phyloP scores from a whole-genome alignment of 2,329 filamentous ascomycete genomes.

The Colletotrichum zoysiae region DNA sequence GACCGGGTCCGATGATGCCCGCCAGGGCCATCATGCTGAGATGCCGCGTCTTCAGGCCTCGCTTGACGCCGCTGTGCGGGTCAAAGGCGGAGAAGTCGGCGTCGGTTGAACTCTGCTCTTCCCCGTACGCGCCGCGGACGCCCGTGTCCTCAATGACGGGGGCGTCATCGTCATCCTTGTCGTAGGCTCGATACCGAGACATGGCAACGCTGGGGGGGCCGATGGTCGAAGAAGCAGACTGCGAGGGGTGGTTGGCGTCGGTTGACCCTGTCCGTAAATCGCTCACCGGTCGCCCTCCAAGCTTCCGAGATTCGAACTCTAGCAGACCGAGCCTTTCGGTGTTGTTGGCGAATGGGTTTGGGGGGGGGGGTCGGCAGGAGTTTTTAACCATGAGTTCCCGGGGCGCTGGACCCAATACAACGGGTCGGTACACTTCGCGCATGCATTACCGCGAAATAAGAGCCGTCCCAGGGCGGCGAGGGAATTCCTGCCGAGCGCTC shows the following conservation, averaged over 20 bases:
- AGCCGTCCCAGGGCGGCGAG: constrained; percentile 1
- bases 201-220: neutral
- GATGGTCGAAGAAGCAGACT: neutral
- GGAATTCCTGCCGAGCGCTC: constrained; percentile 6
- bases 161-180: constrained; percentile 33
- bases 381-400: neutral
- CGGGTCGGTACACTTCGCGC: constrained; percentile 8
- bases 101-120: constrained; percentile 49
- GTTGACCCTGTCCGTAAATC: neutral
- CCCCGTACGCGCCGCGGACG: neutral
- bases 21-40: constrained; percentile 75
- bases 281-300: neutral
- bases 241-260: neutral
- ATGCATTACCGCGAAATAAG: constrained; percentile 34
- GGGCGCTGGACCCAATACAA: constrained; percentile 1
- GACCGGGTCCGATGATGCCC: constrained; percentile 75
- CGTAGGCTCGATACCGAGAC: constrained; percentile 36
- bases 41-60: constrained; percentile 76
- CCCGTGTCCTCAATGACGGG: constrained; percentile 25
- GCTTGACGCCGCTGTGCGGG: constrained; percentile 74
- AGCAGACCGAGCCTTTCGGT: neutral
- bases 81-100: constrained; percentile 64
- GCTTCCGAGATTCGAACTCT: no score
- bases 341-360: neutral
- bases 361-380: neutral